Evolutionary conservation across 2,329 filamentous ascomycete genomes (phyloP).

Genomic region (Monilinia fructigena): DNA sequence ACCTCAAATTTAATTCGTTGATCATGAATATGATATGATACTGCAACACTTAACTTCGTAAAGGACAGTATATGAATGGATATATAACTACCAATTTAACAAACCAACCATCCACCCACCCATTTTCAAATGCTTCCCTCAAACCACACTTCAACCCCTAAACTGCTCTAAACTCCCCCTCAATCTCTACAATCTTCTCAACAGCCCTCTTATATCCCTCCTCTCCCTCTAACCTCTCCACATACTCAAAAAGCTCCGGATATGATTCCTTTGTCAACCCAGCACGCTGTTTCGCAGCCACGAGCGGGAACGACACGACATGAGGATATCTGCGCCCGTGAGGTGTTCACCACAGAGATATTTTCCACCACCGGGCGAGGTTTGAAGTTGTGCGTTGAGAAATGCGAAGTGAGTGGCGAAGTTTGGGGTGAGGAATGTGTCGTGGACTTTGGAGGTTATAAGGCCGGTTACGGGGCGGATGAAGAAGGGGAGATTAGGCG

Average conservation of each 20-base stretch:
- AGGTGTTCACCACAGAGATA: slow-evolving; percentile 51
- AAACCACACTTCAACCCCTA: neutral
- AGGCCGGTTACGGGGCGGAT: slow-evolving; percentile 60
- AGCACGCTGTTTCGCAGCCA: slow-evolving; percentile 43
- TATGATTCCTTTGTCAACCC: slow-evolving; percentile 45
- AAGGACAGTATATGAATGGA: too few species aligned
- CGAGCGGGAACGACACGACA: slow-evolving; percentile 52
- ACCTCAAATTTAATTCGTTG: too few species aligned
- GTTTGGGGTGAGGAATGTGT: slow-evolving; percentile 47
- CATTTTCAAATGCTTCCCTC: neutral
- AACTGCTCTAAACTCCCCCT: slow-evolving; percentile 10
- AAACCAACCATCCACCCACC: neutral
- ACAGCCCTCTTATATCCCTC: slow-evolving; percentile 47
- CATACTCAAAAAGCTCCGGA: slow-evolving; percentile 48
- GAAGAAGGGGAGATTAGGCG: slow-evolving; percentile 64
- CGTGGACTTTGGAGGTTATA: slow-evolving; percentile 50
- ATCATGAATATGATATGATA: too few species aligned
- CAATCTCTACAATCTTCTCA: slow-evolving; percentile 43
- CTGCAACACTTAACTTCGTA: too few species aligned
- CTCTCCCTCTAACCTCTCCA: slow-evolving; percentile 46
- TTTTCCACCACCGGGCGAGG: slow-evolving; percentile 45
- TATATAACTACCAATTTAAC: too few species aligned
- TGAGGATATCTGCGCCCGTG: slow-evolving; percentile 52
- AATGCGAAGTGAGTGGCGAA: slow-evolving; percentile 50
- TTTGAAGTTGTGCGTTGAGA: slow-evolving; percentile 50